These are phyloP conservation scores for Apiospora saccharicola DNA, from an alignment of 2,329 filamentous ascomycete genomes.

Conservation along the genomic window DNA sequence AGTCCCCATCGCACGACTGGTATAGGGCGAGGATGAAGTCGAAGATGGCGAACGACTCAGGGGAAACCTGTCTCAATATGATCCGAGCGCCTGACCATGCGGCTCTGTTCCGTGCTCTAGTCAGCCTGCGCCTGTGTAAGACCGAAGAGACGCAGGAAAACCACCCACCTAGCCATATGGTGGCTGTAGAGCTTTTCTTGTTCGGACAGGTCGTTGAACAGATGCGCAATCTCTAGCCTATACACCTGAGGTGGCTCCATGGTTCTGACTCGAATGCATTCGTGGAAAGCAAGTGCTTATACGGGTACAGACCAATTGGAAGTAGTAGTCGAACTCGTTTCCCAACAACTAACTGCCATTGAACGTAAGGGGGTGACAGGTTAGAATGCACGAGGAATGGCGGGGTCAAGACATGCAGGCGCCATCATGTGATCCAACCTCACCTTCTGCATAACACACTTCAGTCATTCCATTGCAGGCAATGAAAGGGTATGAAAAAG, in stretches of 20 bases:
- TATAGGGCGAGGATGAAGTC: conserved; percentile 65
- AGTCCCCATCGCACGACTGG: conserved; percentile 57
- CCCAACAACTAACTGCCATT: too few relatives aligned
- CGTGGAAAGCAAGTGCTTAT: too few relatives aligned
- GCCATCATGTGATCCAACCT: background rate
- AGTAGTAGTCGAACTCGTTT: too few relatives aligned
- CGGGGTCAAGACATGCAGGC: background rate
- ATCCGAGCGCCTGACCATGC: conserved; percentile 63
- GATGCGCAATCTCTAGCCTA: conserved; percentile 31
- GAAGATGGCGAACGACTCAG: conserved; percentile 64
- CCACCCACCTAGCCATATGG: conserved; percentile 52
- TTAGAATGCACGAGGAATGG: background rate
- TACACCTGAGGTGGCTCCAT: conserved; percentile 27
- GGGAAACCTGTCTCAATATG: conserved; percentile 65
- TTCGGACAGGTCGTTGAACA: conserved; percentile 62
- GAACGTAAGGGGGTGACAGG: too few relatives aligned
- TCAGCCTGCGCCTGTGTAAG: background rate
- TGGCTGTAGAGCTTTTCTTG: conserved; percentile 72
- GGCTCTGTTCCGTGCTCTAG: conserved; percentile 46
- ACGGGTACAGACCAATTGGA: too few relatives aligned
- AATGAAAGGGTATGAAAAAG: too few relatives aligned
- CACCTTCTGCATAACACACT: too few relatives aligned
- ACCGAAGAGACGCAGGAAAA: background rate
- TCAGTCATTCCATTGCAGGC: too few relatives aligned
- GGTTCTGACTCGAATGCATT: too few relatives aligned